Conservation (phyloP, 495 filamentous ascomycete species). For the Neurospora pannonica region DNA sequence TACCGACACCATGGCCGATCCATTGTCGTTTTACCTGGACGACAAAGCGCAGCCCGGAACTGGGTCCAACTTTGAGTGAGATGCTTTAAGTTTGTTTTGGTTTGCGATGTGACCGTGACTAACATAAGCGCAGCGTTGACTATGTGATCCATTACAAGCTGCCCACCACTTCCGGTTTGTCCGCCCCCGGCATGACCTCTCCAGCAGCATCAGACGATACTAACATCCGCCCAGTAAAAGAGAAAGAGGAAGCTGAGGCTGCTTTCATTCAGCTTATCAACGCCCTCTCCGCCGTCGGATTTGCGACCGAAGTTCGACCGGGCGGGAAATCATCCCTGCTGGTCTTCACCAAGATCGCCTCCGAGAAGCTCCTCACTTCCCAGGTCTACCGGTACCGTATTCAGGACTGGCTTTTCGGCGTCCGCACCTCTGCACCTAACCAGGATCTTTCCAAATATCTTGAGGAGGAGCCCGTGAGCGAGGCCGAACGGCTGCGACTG, state of each 20-base stretch:
- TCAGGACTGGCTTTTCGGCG: constrained; percentile 92
- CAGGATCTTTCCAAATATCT: constrained; percentile 57
- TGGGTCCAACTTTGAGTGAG: constrained; percentile 21
- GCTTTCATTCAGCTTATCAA: constrained; percentile 68
- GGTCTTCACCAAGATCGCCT: constrained; percentile 72
- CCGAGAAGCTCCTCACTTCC: constrained; percentile 48
- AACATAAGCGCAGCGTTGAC: constrained; percentile 53
- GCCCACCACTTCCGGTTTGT: constrained; percentile 46
- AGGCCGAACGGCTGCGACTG: constrained; percentile 80
- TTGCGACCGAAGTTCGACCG: constrained; percentile 76
- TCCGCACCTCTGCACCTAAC: constrained; percentile 69
- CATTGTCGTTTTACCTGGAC: constrained; percentile 17
- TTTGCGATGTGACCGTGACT: constrained; percentile 13
- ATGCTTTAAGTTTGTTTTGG: neutral
- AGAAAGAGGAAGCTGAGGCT: constrained; percentile 54
- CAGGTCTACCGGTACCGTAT: constrained; percentile 67
- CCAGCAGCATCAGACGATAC: neutral
- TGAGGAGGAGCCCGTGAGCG: constrained; percentile 60
- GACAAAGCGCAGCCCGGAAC: constrained; percentile 21
- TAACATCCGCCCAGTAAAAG: constrained; percentile 28
- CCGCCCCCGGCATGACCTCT: neutral
- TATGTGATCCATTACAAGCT: constrained; percentile 85
- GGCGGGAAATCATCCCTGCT: constrained; percentile 70
- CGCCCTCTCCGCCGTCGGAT: constrained; percentile 60
- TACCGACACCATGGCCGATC: constrained; percentile 24